A percentile compares a stretch with the other conserved stretches of the same genome.
Conservation (phyloP, 73 alveolate genomes). For the Symbiodinium pilosum region DNA sequence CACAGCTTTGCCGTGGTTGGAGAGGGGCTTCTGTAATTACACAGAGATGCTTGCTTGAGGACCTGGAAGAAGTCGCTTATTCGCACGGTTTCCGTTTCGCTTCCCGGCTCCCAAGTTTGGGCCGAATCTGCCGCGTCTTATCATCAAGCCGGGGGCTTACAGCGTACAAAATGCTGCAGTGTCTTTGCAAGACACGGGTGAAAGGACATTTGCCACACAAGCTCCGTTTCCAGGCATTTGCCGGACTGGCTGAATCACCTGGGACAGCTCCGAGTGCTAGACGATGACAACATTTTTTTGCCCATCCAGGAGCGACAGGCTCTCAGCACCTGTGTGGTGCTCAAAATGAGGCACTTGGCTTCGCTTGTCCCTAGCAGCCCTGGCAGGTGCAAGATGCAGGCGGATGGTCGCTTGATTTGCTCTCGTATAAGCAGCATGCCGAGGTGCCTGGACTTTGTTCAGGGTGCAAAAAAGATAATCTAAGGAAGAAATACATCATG, state of each 20-base stretch:
- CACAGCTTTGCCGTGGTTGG: too few species aligned
- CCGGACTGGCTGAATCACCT: conserved; percentile 20
- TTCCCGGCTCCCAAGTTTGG: background rate
- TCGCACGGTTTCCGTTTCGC: conserved; percentile 13
- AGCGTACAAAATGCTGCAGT: background rate
- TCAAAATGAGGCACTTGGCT: too few species aligned
- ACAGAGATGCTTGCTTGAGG: background rate
- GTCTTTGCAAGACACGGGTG: background rate
- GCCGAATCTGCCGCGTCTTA: background rate
- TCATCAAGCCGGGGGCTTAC: background rate
- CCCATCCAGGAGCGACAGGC: background rate
- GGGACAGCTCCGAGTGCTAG: background rate
- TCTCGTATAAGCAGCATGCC: too few species aligned
- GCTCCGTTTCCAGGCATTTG: conserved; percentile 1
- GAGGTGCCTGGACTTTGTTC: too few species aligned
- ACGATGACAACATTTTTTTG: conserved; percentile 13
- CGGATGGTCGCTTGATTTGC: background rate
- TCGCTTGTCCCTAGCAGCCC: too few species aligned
- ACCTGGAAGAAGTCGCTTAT: background rate
- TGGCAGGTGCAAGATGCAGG: conserved; percentile 16
- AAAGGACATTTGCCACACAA: background rate
- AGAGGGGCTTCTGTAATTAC: too few species aligned
- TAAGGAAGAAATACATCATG: background rate
- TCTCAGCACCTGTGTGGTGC: too few species aligned
- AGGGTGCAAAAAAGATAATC: background rate